phyloP scores from a whole-genome alignment of 1,284 basidiomycete genomes.

The Vanrija pseudolonga region DNA sequence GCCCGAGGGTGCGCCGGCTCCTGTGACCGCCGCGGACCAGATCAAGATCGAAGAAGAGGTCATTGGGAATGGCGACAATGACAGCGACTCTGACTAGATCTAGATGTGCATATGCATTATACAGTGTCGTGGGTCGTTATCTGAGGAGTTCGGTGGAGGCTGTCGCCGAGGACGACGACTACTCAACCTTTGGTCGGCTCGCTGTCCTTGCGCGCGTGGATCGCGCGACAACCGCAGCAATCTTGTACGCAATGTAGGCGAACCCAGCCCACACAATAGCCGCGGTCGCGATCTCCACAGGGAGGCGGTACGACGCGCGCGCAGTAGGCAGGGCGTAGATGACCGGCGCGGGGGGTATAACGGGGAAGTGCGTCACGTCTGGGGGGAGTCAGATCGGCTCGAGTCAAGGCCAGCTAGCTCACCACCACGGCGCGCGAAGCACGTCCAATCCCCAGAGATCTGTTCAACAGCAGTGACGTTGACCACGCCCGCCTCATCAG shows the following conservation, averaged over 20 bases:
- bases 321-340: constrained; percentile 6
- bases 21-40: background rate
- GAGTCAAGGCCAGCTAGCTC: too few species aligned
- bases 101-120: background rate
- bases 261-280: constrained; percentile 5
- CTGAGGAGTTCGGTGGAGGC: too few species aligned
- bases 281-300: constrained; percentile 6
- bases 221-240: background rate
- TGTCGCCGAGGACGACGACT: too few species aligned
- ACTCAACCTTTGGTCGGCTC: too few species aligned
- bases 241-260: constrained; percentile 10
- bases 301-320: background rate
- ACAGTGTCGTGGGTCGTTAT: too few species aligned
- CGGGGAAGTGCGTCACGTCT: too few species aligned
- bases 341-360: too few species aligned
- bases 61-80: background rate
- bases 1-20: background rate
- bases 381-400: too few species aligned
- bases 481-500: background rate
- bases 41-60: background rate
- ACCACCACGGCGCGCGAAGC: too few species aligned
- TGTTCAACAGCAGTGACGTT: too few species aligned
- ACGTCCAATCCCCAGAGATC: too few species aligned
- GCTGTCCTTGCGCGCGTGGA: background rate
- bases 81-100: too few species aligned